Evolutionary conservation across 371 early-diverging fungal genomes (phyloP), one percentile per base, ranked within the genome.

Genomic region (Mucor saturninus): DNA sequence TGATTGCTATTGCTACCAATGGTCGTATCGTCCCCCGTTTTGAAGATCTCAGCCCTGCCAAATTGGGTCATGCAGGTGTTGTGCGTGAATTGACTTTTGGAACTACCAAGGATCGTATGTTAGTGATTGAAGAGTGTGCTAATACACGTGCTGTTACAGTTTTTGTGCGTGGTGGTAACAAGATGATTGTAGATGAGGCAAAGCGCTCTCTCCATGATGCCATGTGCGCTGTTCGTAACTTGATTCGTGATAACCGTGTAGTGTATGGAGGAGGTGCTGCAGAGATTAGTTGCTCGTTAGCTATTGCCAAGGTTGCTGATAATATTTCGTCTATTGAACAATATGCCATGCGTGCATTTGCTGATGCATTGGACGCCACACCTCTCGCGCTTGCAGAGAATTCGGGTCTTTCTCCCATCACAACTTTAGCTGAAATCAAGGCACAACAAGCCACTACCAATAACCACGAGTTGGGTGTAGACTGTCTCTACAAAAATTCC

Each of bases 131-230:
- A 74, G 95, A 97, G 71, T 98, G 98, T 74, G 97, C 98, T 76
- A 97, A 97, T 83, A 88, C 93, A 38, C 93, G 96, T 64, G 97
- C 99, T 29, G 99, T 98, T 39, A 99, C 99, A 13, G 90, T 99
- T 38, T 93, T 99, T 76, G 94, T 99, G 30, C 91, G 99, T 64
- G 99, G 99, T 68, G 98, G 97, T 63, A 99, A 97, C 87, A 95
- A 99, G 77, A 98, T 98, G 97, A 97, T 99, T 58, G 96, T 99
- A 67, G 99, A 99, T 76, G 99, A 99, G 79, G 99, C 99, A 69
- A 98, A 99, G 86, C 92, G 99, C 58, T 94, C 96, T 56, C 86
- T 99, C 40, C 96, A 97, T 73, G 99, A 99, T 80, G 99, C 99
- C 39, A 94, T 99, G 68, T 99, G 99, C 74, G 99, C 98, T 54